phyloP scores from a whole-genome alignment of 2,329 filamentous ascomycete species.

The Neospermospora avenae region DNA sequence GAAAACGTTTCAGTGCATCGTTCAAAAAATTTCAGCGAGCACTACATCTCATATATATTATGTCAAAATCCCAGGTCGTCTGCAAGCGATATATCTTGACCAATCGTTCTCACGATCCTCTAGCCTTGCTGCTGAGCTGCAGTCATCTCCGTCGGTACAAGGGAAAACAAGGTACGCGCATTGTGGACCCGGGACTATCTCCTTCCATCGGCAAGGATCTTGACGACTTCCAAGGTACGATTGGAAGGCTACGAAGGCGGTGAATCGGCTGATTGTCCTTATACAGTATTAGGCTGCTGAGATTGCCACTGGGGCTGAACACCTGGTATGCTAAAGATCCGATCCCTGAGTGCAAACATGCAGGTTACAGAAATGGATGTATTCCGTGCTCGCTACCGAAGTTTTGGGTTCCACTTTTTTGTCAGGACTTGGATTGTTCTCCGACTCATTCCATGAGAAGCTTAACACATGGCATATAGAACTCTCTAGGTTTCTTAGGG shows the following conservation, averaged over 20 bases:
- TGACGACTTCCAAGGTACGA: neutral
- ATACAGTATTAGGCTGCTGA: neutral
- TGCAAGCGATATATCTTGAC: neutral
- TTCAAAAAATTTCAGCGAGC: neutral
- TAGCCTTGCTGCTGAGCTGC: neutral
- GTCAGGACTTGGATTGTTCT: too few relatives aligned
- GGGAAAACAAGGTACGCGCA: neutral
- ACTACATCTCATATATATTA: neutral
- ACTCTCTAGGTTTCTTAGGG: too few relatives aligned
- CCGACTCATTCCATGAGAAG: too few relatives aligned
- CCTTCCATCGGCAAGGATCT: neutral
- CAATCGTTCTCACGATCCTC: neutral
- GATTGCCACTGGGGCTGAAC: neutral
- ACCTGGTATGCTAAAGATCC: too few relatives aligned
- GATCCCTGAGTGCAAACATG: too few relatives aligned
- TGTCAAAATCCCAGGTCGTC: neutral
- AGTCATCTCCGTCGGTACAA: neutral
- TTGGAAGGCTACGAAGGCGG: neutral
- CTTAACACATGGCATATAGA: too few relatives aligned
- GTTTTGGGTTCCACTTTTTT: too few relatives aligned
- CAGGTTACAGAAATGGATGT: too few relatives aligned
- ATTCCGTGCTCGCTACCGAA: too few relatives aligned
- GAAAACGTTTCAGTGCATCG: neutral
- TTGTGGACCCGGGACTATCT: neutral
- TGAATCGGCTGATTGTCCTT: neutral